Conservation (phyloP, 805 yeast species). For the Metschnikowia sp. region DNA sequence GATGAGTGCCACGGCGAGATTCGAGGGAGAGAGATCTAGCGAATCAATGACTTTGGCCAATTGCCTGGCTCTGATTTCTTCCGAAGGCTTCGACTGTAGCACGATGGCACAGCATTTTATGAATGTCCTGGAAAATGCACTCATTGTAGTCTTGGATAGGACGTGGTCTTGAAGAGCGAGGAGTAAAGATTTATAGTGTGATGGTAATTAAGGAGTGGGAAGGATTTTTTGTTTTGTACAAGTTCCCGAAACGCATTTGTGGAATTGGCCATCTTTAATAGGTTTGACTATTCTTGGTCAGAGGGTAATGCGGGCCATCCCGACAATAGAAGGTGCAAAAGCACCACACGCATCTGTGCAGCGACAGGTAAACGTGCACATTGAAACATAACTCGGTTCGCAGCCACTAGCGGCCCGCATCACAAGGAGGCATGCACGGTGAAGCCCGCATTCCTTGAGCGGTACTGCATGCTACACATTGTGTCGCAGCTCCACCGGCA, state of each 20-base stretch:
- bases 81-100: constrained; percentile 5
- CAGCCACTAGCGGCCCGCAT: constrained; percentile 6
- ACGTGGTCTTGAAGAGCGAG: too few relatives aligned
- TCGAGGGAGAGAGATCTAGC: constrained; percentile 17
- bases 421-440: too few relatives aligned
- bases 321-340: constrained; percentile 10
- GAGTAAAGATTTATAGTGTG: too few relatives aligned
- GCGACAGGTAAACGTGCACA: constrained; percentile 9
- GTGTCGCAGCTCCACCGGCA: background rate
- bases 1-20: constrained; percentile 16
- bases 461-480: too few relatives aligned
- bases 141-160: background rate
- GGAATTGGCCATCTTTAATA: constrained; percentile 13
- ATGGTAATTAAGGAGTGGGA: too few relatives aligned
- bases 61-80: constrained; percentile 4
- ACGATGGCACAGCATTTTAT: constrained; percentile 13
- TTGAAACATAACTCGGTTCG: constrained; percentile 11
- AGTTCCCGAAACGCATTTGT: background rate
- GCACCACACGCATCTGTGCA: background rate
- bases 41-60: constrained; percentile 14
- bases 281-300: background rate
- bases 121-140: constrained; percentile 10
- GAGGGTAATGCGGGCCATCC: constrained; percentile 3
- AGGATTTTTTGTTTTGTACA: too few relatives aligned
- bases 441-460: too few relatives aligned